These are phyloP conservation scores for Sonneratia caseolaris DNA, from an alignment of 345 rosid genomes.

Conservation along the genomic window DNA sequence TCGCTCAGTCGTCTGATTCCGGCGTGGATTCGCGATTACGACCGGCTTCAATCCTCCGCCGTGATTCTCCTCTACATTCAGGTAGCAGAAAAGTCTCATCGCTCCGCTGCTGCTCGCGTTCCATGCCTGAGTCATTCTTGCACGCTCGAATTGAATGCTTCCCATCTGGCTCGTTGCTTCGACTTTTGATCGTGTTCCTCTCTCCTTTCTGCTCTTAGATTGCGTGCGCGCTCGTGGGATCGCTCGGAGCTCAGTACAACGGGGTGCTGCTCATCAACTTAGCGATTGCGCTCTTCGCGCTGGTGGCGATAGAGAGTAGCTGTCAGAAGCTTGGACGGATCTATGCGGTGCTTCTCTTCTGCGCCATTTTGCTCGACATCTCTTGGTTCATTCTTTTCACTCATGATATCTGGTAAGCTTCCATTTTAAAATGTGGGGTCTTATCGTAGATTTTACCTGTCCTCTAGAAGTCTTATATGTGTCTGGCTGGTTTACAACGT, in stretches of 20 bases:
- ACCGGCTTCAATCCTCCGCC: constrained; percentile 54
- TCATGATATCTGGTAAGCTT: constrained; percentile 46
- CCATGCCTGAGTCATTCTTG: too few relatives aligned
- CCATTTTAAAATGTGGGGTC: not conserved
- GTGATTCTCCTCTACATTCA: constrained; percentile 72
- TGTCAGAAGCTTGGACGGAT: constrained; percentile 74
- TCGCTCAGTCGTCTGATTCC: constrained; percentile 37
- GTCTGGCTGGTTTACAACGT: not conserved
- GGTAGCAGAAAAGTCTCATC: too few relatives aligned
- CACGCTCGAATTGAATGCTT: too few relatives aligned
- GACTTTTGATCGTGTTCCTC: too few relatives aligned
- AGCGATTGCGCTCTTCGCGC: constrained; percentile 69
- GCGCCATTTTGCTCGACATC: constrained; percentile 51
- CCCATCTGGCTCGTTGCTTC: too few relatives aligned
- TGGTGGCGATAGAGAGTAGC: constrained; percentile 80
- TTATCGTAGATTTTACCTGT: not conserved
- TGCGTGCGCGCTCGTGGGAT: too few relatives aligned
- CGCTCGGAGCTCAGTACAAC: too few relatives aligned
- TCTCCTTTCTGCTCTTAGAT: too few relatives aligned
- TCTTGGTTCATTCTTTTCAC: constrained; percentile 67
- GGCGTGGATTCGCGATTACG: constrained; percentile 61
- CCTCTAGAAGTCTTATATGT: not conserved
- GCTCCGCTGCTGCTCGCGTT: too few relatives aligned
- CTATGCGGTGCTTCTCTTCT: constrained; percentile 72
- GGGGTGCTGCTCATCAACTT: constrained; percentile 7